Evolutionary conservation across 768 basidiomycete species (phyloP), one percentile per base, ranked within the genome.

Genomic region (Rhodotorula graminis): DNA sequence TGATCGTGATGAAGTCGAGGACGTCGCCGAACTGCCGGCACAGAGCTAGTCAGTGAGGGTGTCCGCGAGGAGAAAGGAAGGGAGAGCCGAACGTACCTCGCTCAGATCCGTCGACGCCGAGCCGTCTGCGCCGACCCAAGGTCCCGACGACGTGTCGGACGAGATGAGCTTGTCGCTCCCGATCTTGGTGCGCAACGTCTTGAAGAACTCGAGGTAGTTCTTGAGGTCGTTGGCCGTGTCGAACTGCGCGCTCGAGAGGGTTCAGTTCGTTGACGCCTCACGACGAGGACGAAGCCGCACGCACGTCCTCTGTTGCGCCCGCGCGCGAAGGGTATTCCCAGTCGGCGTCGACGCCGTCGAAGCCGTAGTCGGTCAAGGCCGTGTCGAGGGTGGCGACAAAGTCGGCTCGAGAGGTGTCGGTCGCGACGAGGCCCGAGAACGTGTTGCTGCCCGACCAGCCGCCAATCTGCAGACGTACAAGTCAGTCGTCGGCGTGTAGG

Each of bases 1-100:
- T 72, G 61, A 72, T 72, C 11, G 61, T 63, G 47, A 72, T 59
- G 12, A 49, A 72, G 47, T 67, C 61, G 61, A 72, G 65, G 0
- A 50, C 53, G 33, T 27, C 21, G 61, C 9, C 42, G 33, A 63
- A 33, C n/a, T 63, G 25, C 8, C 7, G 44, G 3, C 2, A 46
- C 14, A 46, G 2, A 52, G 7, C 25, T 8, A 16, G 12, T 25
- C 23, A 25, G 23, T 2, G 25, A 52, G 27, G 11, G 50, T 10
- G 50, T 2, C 4, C 6, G 23, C 47, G 16, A 7, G 42, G 23
- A 0, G 25, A 31, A 47, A n/a, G 18, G 42, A 31, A 21, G 27
- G 11, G 18, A n/a, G 37, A 37, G 37, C 37, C 5, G 9, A 9
- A 37, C 19, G 10, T 29, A 64, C 63, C 50, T 1, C 63, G 56